Percentiles rank a stretch among this genome's conserved stretches.
These are phyloP conservation scores for Apophysomyces variabilis DNA, from an alignment of 371 early-diverging fungal species.

Conservation along the genomic window DNA sequence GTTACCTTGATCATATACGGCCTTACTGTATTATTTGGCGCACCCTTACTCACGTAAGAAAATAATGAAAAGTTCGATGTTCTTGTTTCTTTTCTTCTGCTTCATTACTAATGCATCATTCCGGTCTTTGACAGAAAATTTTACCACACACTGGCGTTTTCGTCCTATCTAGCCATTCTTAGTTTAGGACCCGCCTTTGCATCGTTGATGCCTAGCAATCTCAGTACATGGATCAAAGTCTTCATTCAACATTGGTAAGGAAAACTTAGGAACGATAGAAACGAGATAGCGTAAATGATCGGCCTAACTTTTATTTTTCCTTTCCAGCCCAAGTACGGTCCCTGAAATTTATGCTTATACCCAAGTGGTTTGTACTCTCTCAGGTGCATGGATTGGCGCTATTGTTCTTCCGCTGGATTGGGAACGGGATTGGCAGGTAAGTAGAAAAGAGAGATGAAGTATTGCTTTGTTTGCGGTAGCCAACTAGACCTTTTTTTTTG, in stretches of 20 bases:
- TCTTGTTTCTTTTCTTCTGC: neutral
- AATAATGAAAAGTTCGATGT: neutral
- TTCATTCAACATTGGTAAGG: slow-evolving; percentile 50
- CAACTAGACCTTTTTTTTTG: too few relatives aligned
- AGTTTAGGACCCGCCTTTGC: slow-evolving; percentile 41
- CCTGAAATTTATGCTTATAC: slow-evolving; percentile 51
- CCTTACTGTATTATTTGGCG: slow-evolving; percentile 48
- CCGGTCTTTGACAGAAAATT: slow-evolving; percentile 23
- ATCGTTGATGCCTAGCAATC: slow-evolving; percentile 23
- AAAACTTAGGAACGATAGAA: too few relatives aligned
- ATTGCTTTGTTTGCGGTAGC: neutral
- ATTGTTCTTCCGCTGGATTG: slow-evolving; percentile 57
- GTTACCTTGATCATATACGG: slow-evolving; percentile 34
- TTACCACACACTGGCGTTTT: slow-evolving; percentile 40
- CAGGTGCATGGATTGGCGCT: slow-evolving; percentile 59
- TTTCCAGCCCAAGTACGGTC: slow-evolving; percentile 38
- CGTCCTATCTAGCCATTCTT: slow-evolving; percentile 45
- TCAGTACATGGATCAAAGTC: slow-evolving; percentile 36
- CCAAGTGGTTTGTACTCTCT: slow-evolving; percentile 44
- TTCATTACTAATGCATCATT: neutral
- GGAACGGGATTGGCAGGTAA: slow-evolving; percentile 57
- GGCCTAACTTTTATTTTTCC: neutral
- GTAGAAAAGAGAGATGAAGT: neutral
- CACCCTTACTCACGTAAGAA: slow-evolving; percentile 45
- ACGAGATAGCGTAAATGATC: too few relatives aligned